Conservation (phyloP, 495 filamentous ascomycete species). For the Pyrenopolyporus hunteri region DNA sequence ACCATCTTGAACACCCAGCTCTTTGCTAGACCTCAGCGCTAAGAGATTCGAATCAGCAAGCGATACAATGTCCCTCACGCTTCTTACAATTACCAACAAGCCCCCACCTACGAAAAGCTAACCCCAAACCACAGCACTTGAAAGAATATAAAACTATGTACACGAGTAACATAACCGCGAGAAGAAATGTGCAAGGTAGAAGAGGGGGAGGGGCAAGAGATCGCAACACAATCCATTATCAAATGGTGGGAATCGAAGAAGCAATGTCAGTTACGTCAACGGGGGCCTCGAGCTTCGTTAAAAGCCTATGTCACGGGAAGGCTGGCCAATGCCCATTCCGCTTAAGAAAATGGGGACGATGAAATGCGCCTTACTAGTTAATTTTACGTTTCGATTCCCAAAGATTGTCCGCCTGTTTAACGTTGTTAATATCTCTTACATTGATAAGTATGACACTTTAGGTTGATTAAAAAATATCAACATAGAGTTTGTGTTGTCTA, state of each 20-base stretch:
- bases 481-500: too few species aligned
- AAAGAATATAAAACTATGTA: background rate
- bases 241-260: background rate
- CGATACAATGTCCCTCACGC: background rate
- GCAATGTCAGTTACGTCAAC: background rate
- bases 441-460: too few species aligned
- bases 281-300: background rate
- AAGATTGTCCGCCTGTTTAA: too few species aligned
- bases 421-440: too few species aligned
- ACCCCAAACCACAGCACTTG: background rate
- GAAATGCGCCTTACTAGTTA: background rate
- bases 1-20: too few species aligned
- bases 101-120: background rate
- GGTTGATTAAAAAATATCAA: too few species aligned
- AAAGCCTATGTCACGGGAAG: background rate
- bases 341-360: conserved; percentile 8
- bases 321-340: conserved; percentile 10
- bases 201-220: background rate
- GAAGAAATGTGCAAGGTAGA: background rate
- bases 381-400: background rate
- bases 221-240: background rate
- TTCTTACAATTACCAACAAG: background rate
- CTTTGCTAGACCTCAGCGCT: too few species aligned
- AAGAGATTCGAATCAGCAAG: background rate
- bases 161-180: background rate